Conservation (phyloP, 139 green algal genomes). For the Raphidocelis subcapitata region DNA sequence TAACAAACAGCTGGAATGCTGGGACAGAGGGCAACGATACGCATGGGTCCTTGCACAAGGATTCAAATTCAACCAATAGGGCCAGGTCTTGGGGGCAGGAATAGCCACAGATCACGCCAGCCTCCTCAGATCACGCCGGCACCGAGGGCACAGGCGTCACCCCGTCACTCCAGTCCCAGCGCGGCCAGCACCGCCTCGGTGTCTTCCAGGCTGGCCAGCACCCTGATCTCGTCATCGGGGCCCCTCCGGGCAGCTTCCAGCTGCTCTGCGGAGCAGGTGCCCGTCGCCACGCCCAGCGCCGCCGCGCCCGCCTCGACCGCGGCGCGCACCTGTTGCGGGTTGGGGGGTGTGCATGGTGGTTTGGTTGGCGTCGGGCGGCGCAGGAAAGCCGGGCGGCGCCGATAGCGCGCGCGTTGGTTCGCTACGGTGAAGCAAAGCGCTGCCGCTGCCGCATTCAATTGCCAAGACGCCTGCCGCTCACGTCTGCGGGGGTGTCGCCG, state of each 20-base stretch:
- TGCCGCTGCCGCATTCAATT: background rate
- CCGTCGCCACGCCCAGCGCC: slow-evolving; percentile 75
- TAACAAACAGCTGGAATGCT: no score
- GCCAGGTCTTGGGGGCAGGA: no score
- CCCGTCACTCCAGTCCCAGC: slow-evolving; percentile 6
- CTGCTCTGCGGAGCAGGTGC: slow-evolving; percentile 65
- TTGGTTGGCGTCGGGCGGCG: slow-evolving; percentile 15
- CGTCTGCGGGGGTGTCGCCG: slow-evolving; percentile 8
- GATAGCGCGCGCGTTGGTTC: background rate
- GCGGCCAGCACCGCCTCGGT: slow-evolving; percentile 2
- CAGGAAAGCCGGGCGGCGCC: slow-evolving; percentile 44
- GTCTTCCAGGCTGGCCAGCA: slow-evolving; percentile 38
- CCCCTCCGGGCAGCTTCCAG: slow-evolving; percentile 31
- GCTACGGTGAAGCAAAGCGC: background rate
- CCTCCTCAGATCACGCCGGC: no score
- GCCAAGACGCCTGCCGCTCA: background rate
- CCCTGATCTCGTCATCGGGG: slow-evolving; percentile 6
- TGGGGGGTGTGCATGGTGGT: slow-evolving; percentile 67
- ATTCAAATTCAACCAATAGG: no score
- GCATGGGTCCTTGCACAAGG: no score
- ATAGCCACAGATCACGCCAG: no score
- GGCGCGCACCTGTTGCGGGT: slow-evolving; percentile 84
- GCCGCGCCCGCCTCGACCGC: slow-evolving; percentile 58
- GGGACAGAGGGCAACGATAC: no score
- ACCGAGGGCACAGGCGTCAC: background rate